A percentile compares a stretch with the other conserved stretches of the same genome.
Conservation (phyloP, 2,329 filamentous ascomycete species). For the Claviceps sp. region DNA sequence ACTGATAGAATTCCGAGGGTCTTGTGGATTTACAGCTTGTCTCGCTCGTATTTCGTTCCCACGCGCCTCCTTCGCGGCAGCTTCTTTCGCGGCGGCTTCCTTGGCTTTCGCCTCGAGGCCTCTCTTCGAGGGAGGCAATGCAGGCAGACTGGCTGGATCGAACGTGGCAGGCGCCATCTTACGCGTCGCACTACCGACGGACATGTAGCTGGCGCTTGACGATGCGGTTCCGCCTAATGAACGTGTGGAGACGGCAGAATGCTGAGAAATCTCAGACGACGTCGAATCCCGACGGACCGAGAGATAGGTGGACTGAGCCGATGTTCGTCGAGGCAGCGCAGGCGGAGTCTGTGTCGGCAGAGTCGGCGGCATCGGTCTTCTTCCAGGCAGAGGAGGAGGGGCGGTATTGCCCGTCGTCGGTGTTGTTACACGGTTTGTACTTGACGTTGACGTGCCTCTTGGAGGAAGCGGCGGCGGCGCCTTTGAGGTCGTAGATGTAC, state of each 20-base stretch:
- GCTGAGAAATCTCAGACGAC: constrained; percentile 42
- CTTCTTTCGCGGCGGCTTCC: constrained; percentile 11
- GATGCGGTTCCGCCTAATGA: constrained; percentile 33
- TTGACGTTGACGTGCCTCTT: constrained; percentile 13
- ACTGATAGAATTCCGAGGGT: constrained; percentile 16
- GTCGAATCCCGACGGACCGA: constrained; percentile 38
- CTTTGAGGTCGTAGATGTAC: constrained; percentile 25
- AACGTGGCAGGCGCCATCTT: constrained; percentile 40
- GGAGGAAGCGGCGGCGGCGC: constrained; percentile 24
- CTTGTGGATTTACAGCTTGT: constrained; percentile 3
- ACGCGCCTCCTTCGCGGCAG: constrained; percentile 1
- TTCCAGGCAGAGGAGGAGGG: constrained; percentile 21
- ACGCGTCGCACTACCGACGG: constrained; percentile 28
- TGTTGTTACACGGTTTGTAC: constrained; percentile 3
- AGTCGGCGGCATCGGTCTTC: constrained; percentile 16
- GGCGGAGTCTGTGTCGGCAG: constrained; percentile 27
- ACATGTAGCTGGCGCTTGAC: constrained; percentile 34
- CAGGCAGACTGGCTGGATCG: constrained; percentile 42
- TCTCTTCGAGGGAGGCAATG: constrained; percentile 40
- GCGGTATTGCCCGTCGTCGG: constrained; percentile 10
- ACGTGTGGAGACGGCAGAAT: constrained; percentile 39
- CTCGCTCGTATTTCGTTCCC: constrained; percentile 5
- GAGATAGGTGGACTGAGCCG: constrained; percentile 25
- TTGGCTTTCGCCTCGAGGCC: constrained; percentile 36
- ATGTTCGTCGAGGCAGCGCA: constrained; percentile 36